Base-by-base conservation (phyloP, 129 eudicot genomes). In the Flaveria bidentis region DNA sequence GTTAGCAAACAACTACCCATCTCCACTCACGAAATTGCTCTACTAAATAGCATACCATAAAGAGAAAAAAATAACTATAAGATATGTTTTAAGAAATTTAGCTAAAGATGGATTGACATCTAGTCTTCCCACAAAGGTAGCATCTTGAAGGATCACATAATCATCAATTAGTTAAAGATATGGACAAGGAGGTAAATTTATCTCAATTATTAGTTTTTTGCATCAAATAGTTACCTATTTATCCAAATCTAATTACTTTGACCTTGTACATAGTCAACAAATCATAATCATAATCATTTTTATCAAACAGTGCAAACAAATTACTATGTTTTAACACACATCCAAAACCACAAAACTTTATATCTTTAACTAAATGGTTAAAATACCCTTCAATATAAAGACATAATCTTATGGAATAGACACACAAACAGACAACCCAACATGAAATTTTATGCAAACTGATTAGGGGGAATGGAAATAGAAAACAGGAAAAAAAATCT, bases 351-450 rank as follows among this genome's bases (percentile, higher is more conserved):
- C 8, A 26, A 20, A 56, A 22, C 0, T 56, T 56, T 56, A 22
- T 1, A 56, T 56, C 57, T 56, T 20, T 56, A 17, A 16, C 25
- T 5, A 50, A 33, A 73, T 57, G 61, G 41, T 42, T 55, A 6
- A 25, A 42, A 26, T 55, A 71, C 72, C 56, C 66, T 71, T 62
- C 18, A 49, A 33, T 67, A 25, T 47, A 55, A 30, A 66, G 13
- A 56, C 30, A 50, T 14, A 14, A 13, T 13, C 6, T 50, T 50
- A 7, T 44, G 47, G 39, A 30, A 51, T 52, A 18, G 33, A 36
- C 7, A 7, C 16, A 45, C 57, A 44, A 7, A 60, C 46, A 60
- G 44, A 44, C 71, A 60, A 25, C 17, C 44, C 47, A 44, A 44
- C 47, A 44, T 44, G 47, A 44, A 44, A 44, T 44, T 44, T 44